Evolutionary conservation across 2,329 filamentous ascomycete genomes (phyloP).

Genomic region (Fusarium neocosmosporiellum): DNA sequence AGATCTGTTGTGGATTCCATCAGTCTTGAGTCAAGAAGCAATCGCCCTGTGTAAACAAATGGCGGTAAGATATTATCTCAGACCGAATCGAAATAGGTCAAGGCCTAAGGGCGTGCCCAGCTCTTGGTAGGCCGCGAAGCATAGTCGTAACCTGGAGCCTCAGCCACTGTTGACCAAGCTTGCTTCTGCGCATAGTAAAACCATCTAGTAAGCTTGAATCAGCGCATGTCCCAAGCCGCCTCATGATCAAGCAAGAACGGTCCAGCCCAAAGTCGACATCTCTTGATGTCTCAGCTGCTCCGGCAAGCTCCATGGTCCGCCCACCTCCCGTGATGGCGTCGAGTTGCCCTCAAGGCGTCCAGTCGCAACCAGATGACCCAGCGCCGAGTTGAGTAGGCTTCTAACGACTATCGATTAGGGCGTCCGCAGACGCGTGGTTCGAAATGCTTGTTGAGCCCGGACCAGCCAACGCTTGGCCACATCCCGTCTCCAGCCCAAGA

Average conservation of each 20-base stretch:
- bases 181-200: background rate
- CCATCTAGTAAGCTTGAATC: background rate
- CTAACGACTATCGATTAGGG: background rate
- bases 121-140: background rate
- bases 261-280: background rate
- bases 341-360: slow-evolving; percentile 11
- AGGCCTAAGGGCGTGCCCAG: background rate
- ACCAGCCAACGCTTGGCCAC: slow-evolving; percentile 20
- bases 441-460: slow-evolving; percentile 2
- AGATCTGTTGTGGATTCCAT: slow-evolving; percentile 1
- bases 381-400: slow-evolving; percentile 1
- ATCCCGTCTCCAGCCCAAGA: slow-evolving; percentile 6
- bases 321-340: background rate
- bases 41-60: background rate
- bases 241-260: slow-evolving; percentile 15
- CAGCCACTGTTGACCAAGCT: slow-evolving; percentile 10
- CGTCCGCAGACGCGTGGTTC: slow-evolving; percentile 28
- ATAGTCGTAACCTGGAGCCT: slow-evolving; percentile 4
- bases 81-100: background rate
- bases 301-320: background rate
- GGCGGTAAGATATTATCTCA: slow-evolving; percentile 25
- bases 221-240: slow-evolving; percentile 1
- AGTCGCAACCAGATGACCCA: slow-evolving; percentile 11
- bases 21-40: background rate
- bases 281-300: slow-evolving; percentile 4